Percentiles rank a stretch among this genome's conserved stretches.
These are phyloP conservation scores for Alternaria rosae DNA, from an alignment of 2,329 filamentous ascomycete species.

Conservation along the genomic window DNA sequence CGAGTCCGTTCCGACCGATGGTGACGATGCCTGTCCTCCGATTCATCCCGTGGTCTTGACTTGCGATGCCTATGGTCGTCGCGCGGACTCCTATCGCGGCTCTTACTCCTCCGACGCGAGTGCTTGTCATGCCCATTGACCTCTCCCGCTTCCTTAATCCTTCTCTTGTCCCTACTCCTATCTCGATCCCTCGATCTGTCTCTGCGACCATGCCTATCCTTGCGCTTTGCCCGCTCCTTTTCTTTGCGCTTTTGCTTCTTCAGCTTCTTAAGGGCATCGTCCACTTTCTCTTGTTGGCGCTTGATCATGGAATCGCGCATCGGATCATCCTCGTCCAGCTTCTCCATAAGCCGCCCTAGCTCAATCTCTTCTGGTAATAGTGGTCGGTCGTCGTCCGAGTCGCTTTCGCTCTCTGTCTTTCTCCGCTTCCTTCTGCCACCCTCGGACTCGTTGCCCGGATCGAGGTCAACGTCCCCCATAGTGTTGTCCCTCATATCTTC, in stretches of 20 bases:
- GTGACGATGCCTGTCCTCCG: conserved; percentile 17
- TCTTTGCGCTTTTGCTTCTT: conserved; percentile 58
- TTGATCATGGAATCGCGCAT: conserved; percentile 93
- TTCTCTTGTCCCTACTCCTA: conserved; percentile 27
- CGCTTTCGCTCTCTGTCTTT: conserved; percentile 52
- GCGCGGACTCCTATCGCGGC: conserved; percentile 21
- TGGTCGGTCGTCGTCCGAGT: conserved; percentile 61
- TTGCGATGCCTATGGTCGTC: conserved; percentile 13
- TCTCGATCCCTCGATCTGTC: conserved; percentile 35
- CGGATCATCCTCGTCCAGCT: conserved; percentile 94
- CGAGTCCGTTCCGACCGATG: conserved; percentile 22
- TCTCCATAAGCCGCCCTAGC: conserved; percentile 73
- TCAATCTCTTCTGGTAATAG: conserved; percentile 83
- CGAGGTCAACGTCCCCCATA: conserved; percentile 57
- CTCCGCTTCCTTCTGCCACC: conserved; percentile 59
- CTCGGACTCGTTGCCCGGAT: conserved; percentile 47
- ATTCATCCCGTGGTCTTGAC: conserved; percentile 14
- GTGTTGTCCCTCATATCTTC: conserved; percentile 69
- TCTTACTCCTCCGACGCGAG: conserved; percentile 25
- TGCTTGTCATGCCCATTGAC: conserved; percentile 14
- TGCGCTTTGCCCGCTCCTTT: conserved; percentile 56
- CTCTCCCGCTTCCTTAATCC: conserved; percentile 30
- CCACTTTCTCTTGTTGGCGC: conserved; percentile 89
- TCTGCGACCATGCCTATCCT: conserved; percentile 36
- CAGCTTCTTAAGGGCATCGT: conserved; percentile 68